phyloP scores from a whole-genome alignment of 2,329 filamentous ascomycete genomes.

The Ophiostoma quercus region DNA sequence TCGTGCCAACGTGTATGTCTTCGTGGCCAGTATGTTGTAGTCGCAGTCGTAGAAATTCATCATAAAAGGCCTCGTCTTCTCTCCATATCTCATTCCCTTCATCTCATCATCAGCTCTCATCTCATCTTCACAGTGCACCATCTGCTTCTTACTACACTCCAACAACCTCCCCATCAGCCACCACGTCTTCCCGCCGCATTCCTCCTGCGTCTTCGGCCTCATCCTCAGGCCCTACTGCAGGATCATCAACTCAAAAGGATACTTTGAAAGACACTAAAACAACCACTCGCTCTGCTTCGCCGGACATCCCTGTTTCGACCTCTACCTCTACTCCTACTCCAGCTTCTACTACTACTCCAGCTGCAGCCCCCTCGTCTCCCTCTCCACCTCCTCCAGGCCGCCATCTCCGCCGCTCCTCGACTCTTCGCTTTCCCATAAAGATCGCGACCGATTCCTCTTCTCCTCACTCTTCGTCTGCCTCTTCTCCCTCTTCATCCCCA shows the following conservation, averaged over 20 bases:
- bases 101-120: constrained; percentile 9
- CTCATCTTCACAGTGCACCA: background rate
- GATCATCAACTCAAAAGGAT: background rate
- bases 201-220: constrained; percentile 26
- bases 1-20: background rate
- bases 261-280: background rate
- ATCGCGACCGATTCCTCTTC: constrained; percentile 24
- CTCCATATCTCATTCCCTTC: background rate
- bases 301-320: constrained; percentile 13
- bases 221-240: constrained; percentile 17
- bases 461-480: background rate
- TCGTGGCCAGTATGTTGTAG: background rate
- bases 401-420: constrained; percentile 26
- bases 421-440: constrained; percentile 27
- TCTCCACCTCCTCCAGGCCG: constrained; percentile 17
- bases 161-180: constrained; percentile 20
- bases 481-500: constrained; percentile 19
- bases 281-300: background rate
- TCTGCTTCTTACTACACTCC: background rate
- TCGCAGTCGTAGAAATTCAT: background rate
- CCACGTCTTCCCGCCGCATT: constrained; percentile 27
- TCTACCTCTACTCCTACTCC: background rate
- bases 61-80: constrained; percentile 5
- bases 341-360: background rate
- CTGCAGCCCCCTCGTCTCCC: constrained; percentile 5